phyloP scores from a whole-genome alignment of 2,329 filamentous ascomycete genomes.

The Sphaerulina populicola region DNA sequence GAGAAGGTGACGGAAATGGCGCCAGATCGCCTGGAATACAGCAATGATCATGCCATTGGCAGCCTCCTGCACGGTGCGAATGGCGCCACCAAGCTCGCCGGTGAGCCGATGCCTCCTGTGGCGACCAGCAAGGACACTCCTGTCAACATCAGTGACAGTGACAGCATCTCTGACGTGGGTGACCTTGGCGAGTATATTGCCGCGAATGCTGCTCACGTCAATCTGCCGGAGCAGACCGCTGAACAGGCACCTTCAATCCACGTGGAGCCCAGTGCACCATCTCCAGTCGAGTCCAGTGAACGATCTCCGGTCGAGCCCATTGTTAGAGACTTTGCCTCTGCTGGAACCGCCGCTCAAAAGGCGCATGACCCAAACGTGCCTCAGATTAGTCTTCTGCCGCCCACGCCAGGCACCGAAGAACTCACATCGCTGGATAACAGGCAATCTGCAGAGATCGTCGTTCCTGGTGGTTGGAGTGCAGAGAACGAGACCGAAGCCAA shows the following conservation, averaged over 20 bases:
- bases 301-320: slow-evolving; percentile 12
- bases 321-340: slow-evolving; percentile 22
- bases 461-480: slow-evolving; percentile 26
- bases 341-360: slow-evolving; percentile 7
- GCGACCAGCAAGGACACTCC: slow-evolving; percentile 61
- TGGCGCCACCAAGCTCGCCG: slow-evolving; percentile 33
- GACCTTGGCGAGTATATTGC: slow-evolving; percentile 3
- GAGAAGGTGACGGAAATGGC: slow-evolving; percentile 46
- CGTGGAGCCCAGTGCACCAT: slow-evolving; percentile 4
- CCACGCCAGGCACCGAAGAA: slow-evolving; percentile 31
- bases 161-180: slow-evolving; percentile 2
- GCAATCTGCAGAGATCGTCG: slow-evolving; percentile 21
- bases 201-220: slow-evolving; percentile 6
- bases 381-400: slow-evolving; percentile 31
- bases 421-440: slow-evolving; percentile 17
- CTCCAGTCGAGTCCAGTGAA: slow-evolving; percentile 5
- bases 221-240: slow-evolving; percentile 10
- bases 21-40: slow-evolving; percentile 42
- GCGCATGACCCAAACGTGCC: slow-evolving; percentile 19
- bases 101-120: slow-evolving; percentile 61
- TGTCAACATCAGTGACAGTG: slow-evolving; percentile 48
- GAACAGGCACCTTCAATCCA: slow-evolving; percentile 3
- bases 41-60: slow-evolving; percentile 54
- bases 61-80: slow-evolving; percentile 49
- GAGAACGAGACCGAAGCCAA: slow-evolving; percentile 14